phyloP scores from a whole-genome alignment of 176 grass and related monocot genomes.

The Eleusine coracana region DNA sequence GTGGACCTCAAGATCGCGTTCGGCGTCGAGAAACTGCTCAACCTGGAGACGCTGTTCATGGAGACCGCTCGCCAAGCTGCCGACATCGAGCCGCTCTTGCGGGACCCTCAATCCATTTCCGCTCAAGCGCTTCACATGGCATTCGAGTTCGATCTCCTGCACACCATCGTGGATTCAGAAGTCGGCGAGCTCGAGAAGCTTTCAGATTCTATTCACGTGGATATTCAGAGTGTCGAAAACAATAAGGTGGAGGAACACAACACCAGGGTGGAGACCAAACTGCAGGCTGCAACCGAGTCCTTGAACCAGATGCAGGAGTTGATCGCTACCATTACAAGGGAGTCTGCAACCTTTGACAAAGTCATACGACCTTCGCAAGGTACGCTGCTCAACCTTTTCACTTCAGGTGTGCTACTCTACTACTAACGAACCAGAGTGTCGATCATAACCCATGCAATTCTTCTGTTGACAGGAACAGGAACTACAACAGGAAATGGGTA shows the following conservation, averaged over 20 bases:
- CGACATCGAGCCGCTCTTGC: conserved; percentile 16
- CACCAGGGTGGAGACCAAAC: conserved; percentile 31
- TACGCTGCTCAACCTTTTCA: conserved; percentile 21
- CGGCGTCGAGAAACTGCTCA: conserved; percentile 62
- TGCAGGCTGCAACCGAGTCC: conserved; percentile 39
- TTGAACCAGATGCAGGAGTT: conserved; percentile 54
- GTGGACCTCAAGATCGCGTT: conserved; percentile 41
- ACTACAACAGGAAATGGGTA: too few species aligned
- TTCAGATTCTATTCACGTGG: conserved; percentile 40
- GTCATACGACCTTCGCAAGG: conserved; percentile 44
- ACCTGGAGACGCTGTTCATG: conserved; percentile 54
- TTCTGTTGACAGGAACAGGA: too few species aligned
- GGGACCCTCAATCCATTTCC: conserved; percentile 31
- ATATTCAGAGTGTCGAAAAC: conserved; percentile 38
- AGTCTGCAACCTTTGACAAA: conserved; percentile 48
- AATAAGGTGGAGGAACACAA: conserved; percentile 31
- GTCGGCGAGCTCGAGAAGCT: conserved; percentile 65
- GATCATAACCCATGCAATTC: too few species aligned
- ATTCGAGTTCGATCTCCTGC: conserved; percentile 57
- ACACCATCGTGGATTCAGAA: conserved; percentile 56
- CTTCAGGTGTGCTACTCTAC: too few species aligned
- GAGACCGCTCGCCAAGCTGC: not conserved
- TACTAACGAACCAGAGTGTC: too few species aligned
- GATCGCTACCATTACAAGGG: conserved; percentile 45
- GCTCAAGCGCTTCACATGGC: conserved; percentile 43